Base-by-base conservation (phyloP, 441 rosid species). In the Omphalea diandra region DNA sequence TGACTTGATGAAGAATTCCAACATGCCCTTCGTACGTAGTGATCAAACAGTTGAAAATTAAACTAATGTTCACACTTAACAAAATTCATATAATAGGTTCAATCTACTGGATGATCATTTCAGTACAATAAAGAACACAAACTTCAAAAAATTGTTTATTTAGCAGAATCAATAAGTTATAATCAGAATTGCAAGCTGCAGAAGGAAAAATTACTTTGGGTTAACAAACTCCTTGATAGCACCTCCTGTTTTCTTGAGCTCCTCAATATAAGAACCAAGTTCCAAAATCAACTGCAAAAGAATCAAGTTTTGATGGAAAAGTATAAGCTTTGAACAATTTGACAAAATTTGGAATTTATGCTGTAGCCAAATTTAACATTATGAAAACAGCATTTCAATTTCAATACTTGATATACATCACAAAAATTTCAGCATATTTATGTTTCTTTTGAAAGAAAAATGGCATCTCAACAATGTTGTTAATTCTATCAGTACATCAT, bases 161-260 rank as follows among this genome's bases (percentile, higher is more conserved):
- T 41, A 36, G 53, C 24, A 38, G 14, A 40, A 9, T 53, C 43
- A 58, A 61, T 41, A 61, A 78, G 57, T 50, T 52, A 49, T 10
- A 60, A 63, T 10, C 11, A 24, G 8, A 33, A 24, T 54, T 68
- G 70, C 40, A 61, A 43, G 43, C 36, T 67, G 61, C 17, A 73
- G 68, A 62, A 73, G 70, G 52, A 66, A 79, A 58, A 54, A 38
- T 81, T 90, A 92, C 99, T 94, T 92, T 71, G 99, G 99, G 77
- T 92, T 94, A 65, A 94, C 92, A 82, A 92, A 94, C 84, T 94
- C 99, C 87, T 92, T 92, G 70, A 92, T 92, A 57, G 90, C 86
- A 54, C 98, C 98, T 78, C 87, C 90, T 68, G 98, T 92, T 81
- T 87, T 95, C 54, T 77, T 84, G 67, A 95, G 88, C 91, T 92